Evolutionary conservation across 1,139 yeast species (phyloP).

Genomic region (Saccharomyces hybrid): DNA sequence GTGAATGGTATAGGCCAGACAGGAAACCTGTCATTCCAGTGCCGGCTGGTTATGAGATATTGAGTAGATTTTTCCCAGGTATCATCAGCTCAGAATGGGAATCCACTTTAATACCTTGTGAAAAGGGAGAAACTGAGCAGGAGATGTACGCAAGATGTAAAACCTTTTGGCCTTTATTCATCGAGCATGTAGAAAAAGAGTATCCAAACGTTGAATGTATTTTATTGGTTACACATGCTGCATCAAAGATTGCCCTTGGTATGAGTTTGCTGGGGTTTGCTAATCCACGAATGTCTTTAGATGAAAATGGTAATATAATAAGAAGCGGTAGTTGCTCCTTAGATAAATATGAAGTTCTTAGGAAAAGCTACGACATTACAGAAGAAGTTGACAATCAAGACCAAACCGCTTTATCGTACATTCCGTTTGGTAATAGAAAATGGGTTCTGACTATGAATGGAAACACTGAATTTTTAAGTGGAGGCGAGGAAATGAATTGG

Average conservation of each 20-base stretch:
- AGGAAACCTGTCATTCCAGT: constrained; percentile 43
- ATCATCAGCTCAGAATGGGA: constrained; percentile 40
- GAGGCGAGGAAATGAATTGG: constrained; percentile 92
- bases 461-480: constrained; percentile 50
- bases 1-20: constrained; percentile 58
- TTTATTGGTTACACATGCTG: constrained; percentile 72
- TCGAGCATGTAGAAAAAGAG: constrained; percentile 43
- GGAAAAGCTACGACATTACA: constrained; percentile 30
- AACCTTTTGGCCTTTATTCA: constrained; percentile 42
- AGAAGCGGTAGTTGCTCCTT: constrained; percentile 53
- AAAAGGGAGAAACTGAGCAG: constrained; percentile 57
- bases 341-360: constrained; percentile 45
- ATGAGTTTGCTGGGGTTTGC: constrained; percentile 49
- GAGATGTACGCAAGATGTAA: constrained; percentile 52
- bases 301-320: constrained; percentile 42
- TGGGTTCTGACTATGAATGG: constrained; percentile 64
- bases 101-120: constrained; percentile 48
- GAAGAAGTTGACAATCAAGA: constrained; percentile 14
- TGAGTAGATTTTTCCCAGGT: constrained; percentile 45
- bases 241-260: constrained; percentile 73
- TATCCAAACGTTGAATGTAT: constrained; percentile 50
- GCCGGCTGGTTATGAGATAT: constrained; percentile 48
- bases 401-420: background rate
- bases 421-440: constrained; percentile 18
- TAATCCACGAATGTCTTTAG: constrained; percentile 41